Evolutionary conservation across 1,139 yeast species (phyloP).

Genomic region (Hemisphaericaspora xylanilytica): DNA sequence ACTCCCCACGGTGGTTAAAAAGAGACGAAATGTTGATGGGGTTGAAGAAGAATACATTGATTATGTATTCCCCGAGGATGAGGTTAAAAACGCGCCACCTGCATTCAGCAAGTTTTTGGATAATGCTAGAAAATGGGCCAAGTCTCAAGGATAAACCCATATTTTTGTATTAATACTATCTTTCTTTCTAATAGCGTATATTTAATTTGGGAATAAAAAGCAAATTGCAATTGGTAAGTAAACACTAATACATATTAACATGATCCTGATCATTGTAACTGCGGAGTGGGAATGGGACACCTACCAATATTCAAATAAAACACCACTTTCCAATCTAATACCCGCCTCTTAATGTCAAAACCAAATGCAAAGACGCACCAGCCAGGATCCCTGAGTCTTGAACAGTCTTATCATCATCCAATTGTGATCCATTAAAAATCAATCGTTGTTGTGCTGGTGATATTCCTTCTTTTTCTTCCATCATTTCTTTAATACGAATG

Average conservation of each 20-base stretch:
- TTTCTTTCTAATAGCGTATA: too few relatives aligned
- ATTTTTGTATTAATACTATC: too few relatives aligned
- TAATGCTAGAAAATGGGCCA: slow-evolving; percentile 63
- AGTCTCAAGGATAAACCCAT: too few relatives aligned
- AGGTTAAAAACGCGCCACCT: slow-evolving; percentile 22
- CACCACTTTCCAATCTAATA: too few relatives aligned
- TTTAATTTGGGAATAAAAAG: too few relatives aligned
- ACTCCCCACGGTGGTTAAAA: slow-evolving; percentile 58
- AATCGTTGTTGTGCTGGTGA: slow-evolving; percentile 96
- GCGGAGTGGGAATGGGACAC: neutral
- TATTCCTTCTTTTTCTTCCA: slow-evolving; percentile 96
- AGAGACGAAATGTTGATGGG: slow-evolving; percentile 44
- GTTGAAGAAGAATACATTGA: slow-evolving; percentile 56
- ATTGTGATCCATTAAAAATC: slow-evolving; percentile 87
- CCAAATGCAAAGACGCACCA: slow-evolving; percentile 85
- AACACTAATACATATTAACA: too few relatives aligned
- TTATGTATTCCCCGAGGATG: slow-evolving; percentile 68
- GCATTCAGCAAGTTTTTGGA: slow-evolving; percentile 53
- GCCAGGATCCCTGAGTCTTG: slow-evolving; percentile 64
- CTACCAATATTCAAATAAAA: too few relatives aligned
- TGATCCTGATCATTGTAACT: too few relatives aligned
- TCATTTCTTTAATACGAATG: slow-evolving; percentile 81
- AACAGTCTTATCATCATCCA: slow-evolving; percentile 75
- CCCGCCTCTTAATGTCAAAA: slow-evolving; percentile 89
- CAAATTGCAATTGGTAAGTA: too few relatives aligned